phyloP scores from a whole-genome alignment of 345 rosid species.

The Citrus inodora region DNA sequence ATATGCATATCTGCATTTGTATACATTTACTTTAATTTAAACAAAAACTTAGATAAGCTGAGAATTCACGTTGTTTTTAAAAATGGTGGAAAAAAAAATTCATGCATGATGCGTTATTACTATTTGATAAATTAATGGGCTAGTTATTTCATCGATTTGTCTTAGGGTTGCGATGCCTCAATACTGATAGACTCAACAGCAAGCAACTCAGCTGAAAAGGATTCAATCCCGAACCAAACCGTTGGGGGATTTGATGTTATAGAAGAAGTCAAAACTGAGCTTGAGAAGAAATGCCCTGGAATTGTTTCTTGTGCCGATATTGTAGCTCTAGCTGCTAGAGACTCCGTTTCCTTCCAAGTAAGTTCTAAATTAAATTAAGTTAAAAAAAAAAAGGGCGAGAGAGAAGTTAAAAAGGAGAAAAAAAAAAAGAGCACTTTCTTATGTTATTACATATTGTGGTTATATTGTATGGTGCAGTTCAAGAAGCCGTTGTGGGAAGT shows the following conservation, averaged over 20 bases:
- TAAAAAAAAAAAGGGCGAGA: too few relatives aligned
- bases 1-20: too few relatives aligned
- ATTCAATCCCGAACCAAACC: conserved; percentile 27
- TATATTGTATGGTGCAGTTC: conserved; percentile 18
- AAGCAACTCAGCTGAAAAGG: conserved; percentile 34
- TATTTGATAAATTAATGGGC: background rate
- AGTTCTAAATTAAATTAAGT: background rate
- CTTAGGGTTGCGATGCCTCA: conserved; percentile 43
- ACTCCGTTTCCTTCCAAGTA: conserved; percentile 37
- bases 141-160: conserved; percentile 30
- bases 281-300: conserved; percentile 41
- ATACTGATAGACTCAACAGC: conserved; percentile 29
- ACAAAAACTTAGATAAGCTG: background rate
- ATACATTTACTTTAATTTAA: too few relatives aligned
- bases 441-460: background rate
- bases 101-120: background rate
- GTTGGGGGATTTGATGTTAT: conserved; percentile 33
- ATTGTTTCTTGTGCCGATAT: conserved; percentile 51
- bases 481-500: conserved; percentile 40
- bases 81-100: background rate
- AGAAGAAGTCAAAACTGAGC: conserved; percentile 33
- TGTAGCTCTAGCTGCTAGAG: conserved; percentile 41
- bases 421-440: too few relatives aligned
- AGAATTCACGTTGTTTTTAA: background rate
- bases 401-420: too few relatives aligned